These are phyloP conservation scores for Vitis hybrid DNA, from an alignment of 177 flowering plant genomes.

Conservation along the genomic window DNA sequence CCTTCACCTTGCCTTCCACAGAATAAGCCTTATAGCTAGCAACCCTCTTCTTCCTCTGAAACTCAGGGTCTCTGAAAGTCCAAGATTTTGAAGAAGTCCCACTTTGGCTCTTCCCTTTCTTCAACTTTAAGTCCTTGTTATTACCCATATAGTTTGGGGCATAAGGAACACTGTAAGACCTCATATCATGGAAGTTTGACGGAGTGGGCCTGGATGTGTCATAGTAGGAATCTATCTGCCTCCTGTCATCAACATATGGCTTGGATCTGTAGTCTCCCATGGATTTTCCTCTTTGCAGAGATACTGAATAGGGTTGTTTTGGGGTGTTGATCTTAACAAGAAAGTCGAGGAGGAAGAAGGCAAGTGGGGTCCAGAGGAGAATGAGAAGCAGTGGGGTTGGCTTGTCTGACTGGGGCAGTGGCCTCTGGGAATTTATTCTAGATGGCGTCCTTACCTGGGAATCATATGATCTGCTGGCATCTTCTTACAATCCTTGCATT, in stretches of 20 bases:
- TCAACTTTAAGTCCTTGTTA: slow-evolving; percentile 22
- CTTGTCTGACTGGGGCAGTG: too few relatives aligned
- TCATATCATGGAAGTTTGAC: slow-evolving; percentile 16
- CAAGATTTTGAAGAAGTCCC: slow-evolving; percentile 32
- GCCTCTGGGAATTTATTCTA: too few relatives aligned
- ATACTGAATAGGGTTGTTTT: neutral
- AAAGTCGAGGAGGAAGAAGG: neutral
- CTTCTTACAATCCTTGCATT: too few relatives aligned
- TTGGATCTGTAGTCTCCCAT: slow-evolving; percentile 38
- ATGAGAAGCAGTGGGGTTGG: too few relatives aligned
- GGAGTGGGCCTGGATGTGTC: slow-evolving; percentile 14
- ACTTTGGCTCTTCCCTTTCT: slow-evolving; percentile 31
- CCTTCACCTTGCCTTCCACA: slow-evolving; percentile 59
- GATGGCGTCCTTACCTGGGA: too few relatives aligned
- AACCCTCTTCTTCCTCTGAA: slow-evolving; percentile 68
- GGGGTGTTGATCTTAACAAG: neutral
- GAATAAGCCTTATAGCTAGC: slow-evolving; percentile 60
- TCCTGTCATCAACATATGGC: slow-evolving; percentile 20
- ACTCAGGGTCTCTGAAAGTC: slow-evolving; percentile 55
- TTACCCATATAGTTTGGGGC: slow-evolving; percentile 22
- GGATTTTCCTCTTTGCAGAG: neutral
- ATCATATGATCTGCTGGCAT: too few relatives aligned
- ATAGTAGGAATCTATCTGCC: slow-evolving; percentile 35
- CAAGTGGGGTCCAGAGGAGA: too few relatives aligned
- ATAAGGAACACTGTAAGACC: slow-evolving; percentile 11